Base-by-base conservation (phyloP, 176 grass and related monocot species). In the Eragrostis curvula region DNA sequence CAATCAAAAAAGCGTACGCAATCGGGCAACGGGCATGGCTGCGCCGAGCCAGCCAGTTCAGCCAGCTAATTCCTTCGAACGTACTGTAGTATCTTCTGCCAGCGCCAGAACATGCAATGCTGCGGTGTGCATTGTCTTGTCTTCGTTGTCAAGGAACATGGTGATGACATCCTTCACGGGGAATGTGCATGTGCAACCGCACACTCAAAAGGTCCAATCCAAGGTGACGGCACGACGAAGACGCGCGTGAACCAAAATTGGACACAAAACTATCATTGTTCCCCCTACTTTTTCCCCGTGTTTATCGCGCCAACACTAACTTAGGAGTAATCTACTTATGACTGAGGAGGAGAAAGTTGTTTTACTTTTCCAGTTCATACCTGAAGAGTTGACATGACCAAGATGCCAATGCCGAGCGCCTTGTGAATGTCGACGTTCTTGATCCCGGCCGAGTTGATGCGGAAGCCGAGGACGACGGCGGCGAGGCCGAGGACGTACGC, bases 381-480 rank as follows among this genome's bases (percentile, higher is more conserved):
- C 92, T 98, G 96, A 4, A 98, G 90, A 8, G 80, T 81, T 17
- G 90, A 81, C 72, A 87, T 80, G 58, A 66, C 78, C 8, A 98
- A 30, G 78, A 98, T 63, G 74, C 74, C 29, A 59, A 98, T 89
- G 56, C 95, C 95, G 48, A 98, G 64, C 29, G 81, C 81, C 88
- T 74, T 94, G 84, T 98, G 95, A 36, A 87, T 70, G 48, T 65
- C 71, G 45, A 92, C 68, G 78, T 94, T 88, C 27, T 80, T 82
- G 73, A 91, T 51, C 40, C 74, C 90, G 29, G 86, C 73, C 1
- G 32, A 55, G 27, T 87, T 64, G 74, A 93, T 63, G 11, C 81
- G 81, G 86, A 98, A 94, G 16, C 95, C 95, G 68, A 93, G 66
- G 73, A 93, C 18, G 84, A 92, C 44, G 7, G 83, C 88, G 12